phyloP scores from a whole-genome alignment of 257 asterid genomes.

The Perilla frutescens region DNA sequence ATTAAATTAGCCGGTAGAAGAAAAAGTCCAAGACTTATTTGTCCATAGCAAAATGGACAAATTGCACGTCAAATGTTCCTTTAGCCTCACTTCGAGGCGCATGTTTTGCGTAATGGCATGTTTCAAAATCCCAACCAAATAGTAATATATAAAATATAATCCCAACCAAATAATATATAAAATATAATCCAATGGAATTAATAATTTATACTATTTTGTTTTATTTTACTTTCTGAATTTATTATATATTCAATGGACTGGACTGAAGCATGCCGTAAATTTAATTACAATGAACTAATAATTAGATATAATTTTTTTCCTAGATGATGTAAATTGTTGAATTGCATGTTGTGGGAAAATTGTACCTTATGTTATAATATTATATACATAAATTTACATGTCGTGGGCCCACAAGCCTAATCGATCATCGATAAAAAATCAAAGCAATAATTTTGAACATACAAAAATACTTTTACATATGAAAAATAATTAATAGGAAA shows the following conservation, averaged over 20 bases:
- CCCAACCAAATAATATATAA: background rate
- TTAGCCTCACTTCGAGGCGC: constrained; percentile 53
- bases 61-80: constrained; percentile 35
- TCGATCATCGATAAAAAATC: no score
- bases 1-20: background rate
- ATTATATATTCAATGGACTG: background rate
- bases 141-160: background rate
- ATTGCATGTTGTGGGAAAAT: no score
- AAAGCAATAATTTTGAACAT: no score
- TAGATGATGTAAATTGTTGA: no score
- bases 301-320: no score
- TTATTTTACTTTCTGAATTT: background rate
- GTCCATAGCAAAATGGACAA: constrained; percentile 30
- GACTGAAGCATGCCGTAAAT: no score
- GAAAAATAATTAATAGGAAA: no score
- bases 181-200: background rate
- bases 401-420: no score
- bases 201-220: background rate
- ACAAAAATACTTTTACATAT: no score
- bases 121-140: constrained; percentile 27
- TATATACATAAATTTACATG: no score
- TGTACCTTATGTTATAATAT: no score
- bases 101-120: constrained; percentile 50
- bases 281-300: no score
- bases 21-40: constrained; percentile 9